Percentiles rank a stretch among this genome's conserved stretches.
Conservation (phyloP, 805 yeast genomes). For the Monosporozyma unispora region DNA sequence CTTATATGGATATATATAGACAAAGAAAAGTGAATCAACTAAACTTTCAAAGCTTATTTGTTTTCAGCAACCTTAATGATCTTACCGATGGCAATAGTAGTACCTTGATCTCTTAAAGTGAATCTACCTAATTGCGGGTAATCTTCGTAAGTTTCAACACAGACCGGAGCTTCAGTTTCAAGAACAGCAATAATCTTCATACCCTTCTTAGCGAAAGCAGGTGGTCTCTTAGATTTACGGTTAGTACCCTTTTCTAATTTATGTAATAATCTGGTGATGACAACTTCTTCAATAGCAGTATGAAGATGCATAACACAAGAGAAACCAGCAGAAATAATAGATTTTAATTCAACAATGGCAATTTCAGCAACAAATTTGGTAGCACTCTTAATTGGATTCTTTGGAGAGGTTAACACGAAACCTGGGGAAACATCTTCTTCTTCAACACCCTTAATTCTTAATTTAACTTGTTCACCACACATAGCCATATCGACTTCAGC, state of each 20-base stretch:
- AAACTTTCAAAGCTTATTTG: not conserved
- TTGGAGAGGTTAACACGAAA: constrained; percentile 78
- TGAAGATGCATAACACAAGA: constrained; percentile 98
- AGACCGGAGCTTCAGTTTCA: constrained; percentile 79
- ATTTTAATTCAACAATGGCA: constrained; percentile 92
- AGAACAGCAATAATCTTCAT: constrained; percentile 94
- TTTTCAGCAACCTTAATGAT: constrained; percentile 72
- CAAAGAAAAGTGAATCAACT: not conserved
- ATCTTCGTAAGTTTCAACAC: constrained; percentile 86
- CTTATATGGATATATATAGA: not conserved
- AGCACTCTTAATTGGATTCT: constrained; percentile 84
- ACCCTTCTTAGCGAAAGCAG: constrained; percentile 97
- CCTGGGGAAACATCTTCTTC: constrained; percentile 94
- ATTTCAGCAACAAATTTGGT: constrained; percentile 90
- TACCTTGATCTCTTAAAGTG: constrained; percentile 97
- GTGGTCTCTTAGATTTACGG: constrained; percentile 92
- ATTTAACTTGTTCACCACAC: constrained; percentile 95
- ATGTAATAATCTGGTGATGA: constrained; percentile 72
- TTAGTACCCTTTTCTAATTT: constrained; percentile 94
- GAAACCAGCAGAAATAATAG: constrained; percentile 90
- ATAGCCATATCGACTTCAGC: constrained; percentile 81
- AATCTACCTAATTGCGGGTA: constrained; percentile 97
- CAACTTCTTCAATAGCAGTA: constrained; percentile 95
- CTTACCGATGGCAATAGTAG: constrained; percentile 97
- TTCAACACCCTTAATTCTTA: constrained; percentile 89